These are phyloP conservation scores for Chaetomium globosum DNA, from an alignment of 2,329 filamentous ascomycete species.

Conservation along the genomic window DNA sequence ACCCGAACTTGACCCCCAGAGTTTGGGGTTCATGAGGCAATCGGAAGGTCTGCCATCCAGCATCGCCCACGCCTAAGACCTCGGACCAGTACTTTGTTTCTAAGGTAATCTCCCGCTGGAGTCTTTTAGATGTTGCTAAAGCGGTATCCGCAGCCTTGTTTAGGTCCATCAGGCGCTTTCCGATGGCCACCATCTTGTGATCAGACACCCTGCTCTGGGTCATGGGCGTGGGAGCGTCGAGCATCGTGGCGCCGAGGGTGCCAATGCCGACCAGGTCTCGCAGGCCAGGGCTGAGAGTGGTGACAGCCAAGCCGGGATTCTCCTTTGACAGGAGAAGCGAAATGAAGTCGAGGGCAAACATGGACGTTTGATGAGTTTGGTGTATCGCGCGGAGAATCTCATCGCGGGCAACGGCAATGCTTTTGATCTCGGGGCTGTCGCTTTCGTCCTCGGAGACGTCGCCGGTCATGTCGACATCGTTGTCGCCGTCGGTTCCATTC, in stretches of 20 bases:
- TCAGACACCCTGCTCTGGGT: slow-evolving; percentile 59
- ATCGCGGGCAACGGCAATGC: slow-evolving; percentile 55
- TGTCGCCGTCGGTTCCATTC: slow-evolving; percentile 43
- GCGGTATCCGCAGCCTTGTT: slow-evolving; percentile 74
- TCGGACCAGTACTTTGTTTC: slow-evolving; percentile 91
- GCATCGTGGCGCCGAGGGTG: slow-evolving; percentile 69
- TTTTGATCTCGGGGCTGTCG: slow-evolving; percentile 44
- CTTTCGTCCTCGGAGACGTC: slow-evolving; percentile 53
- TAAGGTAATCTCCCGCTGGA: slow-evolving; percentile 74
- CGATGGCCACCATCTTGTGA: slow-evolving; percentile 60
- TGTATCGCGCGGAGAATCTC: slow-evolving; percentile 62
- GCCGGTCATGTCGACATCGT: slow-evolving; percentile 50
- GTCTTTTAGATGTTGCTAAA: slow-evolving; percentile 67
- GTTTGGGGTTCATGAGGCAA: slow-evolving; percentile 72
- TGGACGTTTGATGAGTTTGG: slow-evolving; percentile 60
- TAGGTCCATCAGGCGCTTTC: slow-evolving; percentile 79
- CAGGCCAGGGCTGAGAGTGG: slow-evolving; percentile 70
- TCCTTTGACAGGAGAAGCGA: slow-evolving; percentile 84
- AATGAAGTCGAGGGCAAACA: slow-evolving; percentile 77
- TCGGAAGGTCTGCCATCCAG: slow-evolving; percentile 83
- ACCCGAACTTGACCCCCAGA: slow-evolving; percentile 86
- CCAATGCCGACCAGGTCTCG: slow-evolving; percentile 73
- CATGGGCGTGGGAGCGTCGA: slow-evolving; percentile 63
- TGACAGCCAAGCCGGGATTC: slow-evolving; percentile 67
- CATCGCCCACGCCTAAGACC: slow-evolving; percentile 75